Evolutionary conservation across 176 grass and related monocot genomes (phyloP).

Genomic region (Oryza glaberrima): DNA sequence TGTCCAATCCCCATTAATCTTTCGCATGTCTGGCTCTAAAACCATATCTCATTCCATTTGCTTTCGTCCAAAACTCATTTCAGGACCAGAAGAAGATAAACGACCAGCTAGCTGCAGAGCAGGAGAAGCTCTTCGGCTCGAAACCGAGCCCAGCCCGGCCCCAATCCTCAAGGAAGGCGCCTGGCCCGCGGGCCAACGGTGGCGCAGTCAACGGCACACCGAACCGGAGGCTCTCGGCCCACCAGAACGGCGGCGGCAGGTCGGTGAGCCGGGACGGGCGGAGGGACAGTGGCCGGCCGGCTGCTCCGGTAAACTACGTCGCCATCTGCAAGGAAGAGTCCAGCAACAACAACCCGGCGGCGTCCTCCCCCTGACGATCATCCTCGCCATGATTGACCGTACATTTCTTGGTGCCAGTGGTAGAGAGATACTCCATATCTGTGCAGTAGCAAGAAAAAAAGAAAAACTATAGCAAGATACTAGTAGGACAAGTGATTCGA

Average conservation of each 20-base stretch:
- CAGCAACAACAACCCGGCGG: slow-evolving; percentile 30
- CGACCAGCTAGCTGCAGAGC: slow-evolving; percentile 70
- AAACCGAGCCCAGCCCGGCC: slow-evolving; percentile 68
- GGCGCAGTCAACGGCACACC: slow-evolving; percentile 48
- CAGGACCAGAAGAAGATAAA: slow-evolving; percentile 95
- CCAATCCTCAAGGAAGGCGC: slow-evolving; percentile 60
- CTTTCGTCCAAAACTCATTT: not conserved
- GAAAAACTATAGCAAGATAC: slow-evolving; percentile 27
- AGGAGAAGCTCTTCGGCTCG: slow-evolving; percentile 68
- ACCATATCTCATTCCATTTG: not conserved
- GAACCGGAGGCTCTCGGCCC: slow-evolving; percentile 48
- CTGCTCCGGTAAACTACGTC: slow-evolving; percentile 74
- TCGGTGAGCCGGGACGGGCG: slow-evolving; percentile 67
- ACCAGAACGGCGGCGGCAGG: slow-evolving; percentile 55
- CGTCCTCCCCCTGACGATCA: slow-evolving; percentile 36
- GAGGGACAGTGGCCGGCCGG: slow-evolving; percentile 52
- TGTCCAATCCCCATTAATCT: not conserved
- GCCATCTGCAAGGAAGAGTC: slow-evolving; percentile 70
- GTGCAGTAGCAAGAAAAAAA: slow-evolving; percentile 42
- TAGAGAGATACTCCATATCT: slow-evolving; percentile 13
- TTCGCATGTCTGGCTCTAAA: not conserved
- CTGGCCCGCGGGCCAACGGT: slow-evolving; percentile 45
- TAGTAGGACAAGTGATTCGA: not conserved
- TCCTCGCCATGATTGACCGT: not conserved
- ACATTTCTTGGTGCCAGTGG: not conserved